Conservation (phyloP, 2,329 filamentous ascomycete species). For the Byssochlamys sp. region DNA sequence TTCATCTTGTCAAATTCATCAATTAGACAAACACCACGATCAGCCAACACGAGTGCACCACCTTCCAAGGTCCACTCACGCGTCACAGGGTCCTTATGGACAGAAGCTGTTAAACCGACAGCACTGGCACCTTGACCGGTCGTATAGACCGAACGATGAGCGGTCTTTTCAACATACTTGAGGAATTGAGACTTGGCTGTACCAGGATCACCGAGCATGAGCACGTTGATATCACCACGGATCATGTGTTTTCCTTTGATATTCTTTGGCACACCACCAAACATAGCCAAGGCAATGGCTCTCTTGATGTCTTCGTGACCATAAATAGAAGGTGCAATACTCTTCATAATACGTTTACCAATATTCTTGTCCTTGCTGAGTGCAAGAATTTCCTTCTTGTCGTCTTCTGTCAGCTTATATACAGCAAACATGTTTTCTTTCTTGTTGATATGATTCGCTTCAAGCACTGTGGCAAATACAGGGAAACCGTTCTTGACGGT, state of each 20-base stretch:
- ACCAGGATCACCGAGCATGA: conserved; percentile 91
- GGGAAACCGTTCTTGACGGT: conserved; percentile 99
- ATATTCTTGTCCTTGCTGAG: conserved; percentile 81
- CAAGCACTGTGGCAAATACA: conserved; percentile 92
- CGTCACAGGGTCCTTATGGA: conserved; percentile 87
- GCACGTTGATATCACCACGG: conserved; percentile 93
- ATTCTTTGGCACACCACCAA: conserved; percentile 85
- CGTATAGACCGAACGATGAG: conserved; percentile 90
- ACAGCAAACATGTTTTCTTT: conserved; percentile 94
- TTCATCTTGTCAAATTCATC: too few relatives aligned
- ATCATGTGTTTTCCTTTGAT: conserved; percentile 83
- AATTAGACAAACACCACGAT: conserved; percentile 89
- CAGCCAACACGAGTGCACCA: conserved; percentile 85
- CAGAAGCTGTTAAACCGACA: conserved; percentile 92
- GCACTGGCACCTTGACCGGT: conserved; percentile 95
- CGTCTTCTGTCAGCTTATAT: conserved; percentile 87
- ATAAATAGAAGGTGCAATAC: conserved; percentile 94
- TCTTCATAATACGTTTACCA: conserved; percentile 82
- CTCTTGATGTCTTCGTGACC: conserved; percentile 96
- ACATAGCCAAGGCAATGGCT: conserved; percentile 82
- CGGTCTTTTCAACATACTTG: conserved; percentile 96
- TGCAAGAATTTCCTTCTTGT: conserved; percentile 79
- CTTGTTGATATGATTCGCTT: conserved; percentile 95
- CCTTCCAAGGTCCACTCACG: conserved; percentile 97
- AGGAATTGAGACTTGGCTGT: conserved; percentile 97